Base-by-base conservation (phyloP, 129 eudicot species). In the Pseudognaphalium luteoalbum region DNA sequence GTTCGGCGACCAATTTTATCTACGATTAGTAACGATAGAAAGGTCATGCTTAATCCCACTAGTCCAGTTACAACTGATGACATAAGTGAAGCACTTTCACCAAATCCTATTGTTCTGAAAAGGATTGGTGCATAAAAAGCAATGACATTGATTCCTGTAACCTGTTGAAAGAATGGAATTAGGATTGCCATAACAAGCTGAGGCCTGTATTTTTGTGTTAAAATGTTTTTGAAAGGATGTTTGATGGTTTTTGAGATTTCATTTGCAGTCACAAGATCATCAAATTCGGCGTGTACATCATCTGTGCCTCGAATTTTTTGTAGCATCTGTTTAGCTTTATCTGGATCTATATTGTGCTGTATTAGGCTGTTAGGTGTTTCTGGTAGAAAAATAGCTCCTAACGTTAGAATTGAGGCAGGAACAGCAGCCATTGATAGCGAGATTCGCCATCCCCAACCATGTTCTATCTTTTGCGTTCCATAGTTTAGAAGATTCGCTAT, bases 391-490 rank as follows among this genome's bases (percentile, higher is more conserved):
- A 87, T 9, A 19, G 91, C 72, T 39, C 91, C 91, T 10, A 84
- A 7, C 8, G 88, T 76, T 71, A 87, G 58, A 20, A 87, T 50
- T 25, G 78, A 67, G 28, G 88, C 88, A 0, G 91, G 91, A 71
- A 79, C 62, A 12, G 91, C 91, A 12, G 91, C 87, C 83, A 78
- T 60, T 50, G 84, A 86, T 62, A 87, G 62, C 10, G 91, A 87
- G 76, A 87, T 81, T 30, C 91, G 61, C 91, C 91, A 87, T 61
- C 88, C 91, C 91, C 91, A 87, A 15, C 91, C 88, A 9, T 70
- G 83, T 63, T 78, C 8, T 6, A 87, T 87, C 61, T 87, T 84
- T 68, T 84, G 76, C 32, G 88, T 78, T 16, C 86, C 78, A 15
- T 77, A 87, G 81, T 87, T 87, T 25, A 84, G 19, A 29, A 87